A percentile compares a stretch with the other conserved stretches of the same genome.
Evolutionary conservation across 2,329 filamentous ascomycete genomes (phyloP).

Genomic region (Calonectria pseudoreteaudii): DNA sequence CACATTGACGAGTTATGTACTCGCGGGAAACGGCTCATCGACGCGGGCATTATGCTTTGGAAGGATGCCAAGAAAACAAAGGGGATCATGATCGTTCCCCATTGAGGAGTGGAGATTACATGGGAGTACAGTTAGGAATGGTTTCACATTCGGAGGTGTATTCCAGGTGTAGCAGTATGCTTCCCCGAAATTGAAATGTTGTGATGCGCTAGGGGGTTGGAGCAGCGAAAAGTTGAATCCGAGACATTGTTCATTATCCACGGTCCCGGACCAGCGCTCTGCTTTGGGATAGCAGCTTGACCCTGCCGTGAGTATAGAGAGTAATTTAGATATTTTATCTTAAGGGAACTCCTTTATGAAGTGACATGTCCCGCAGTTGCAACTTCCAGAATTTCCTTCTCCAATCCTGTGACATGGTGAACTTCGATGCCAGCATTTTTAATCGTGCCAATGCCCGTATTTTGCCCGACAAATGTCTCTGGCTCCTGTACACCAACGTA

Average conservation of each 20-base stretch:
- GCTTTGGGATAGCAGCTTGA: background rate
- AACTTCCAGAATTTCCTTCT: constrained; percentile 82
- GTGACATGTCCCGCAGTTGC: constrained; percentile 82
- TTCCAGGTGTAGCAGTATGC: background rate
- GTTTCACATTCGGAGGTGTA: background rate
- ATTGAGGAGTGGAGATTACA: constrained; percentile 6
- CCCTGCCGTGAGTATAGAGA: background rate
- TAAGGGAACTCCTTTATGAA: constrained; percentile 16
- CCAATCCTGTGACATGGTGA: constrained; percentile 78
- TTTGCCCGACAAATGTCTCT: constrained; percentile 87
- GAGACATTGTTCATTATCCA: background rate
- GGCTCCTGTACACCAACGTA: constrained; percentile 92
- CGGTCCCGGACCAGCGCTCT: background rate
- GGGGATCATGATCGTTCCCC: constrained; percentile 8
- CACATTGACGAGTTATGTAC: constrained; percentile 19
- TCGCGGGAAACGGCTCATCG: constrained; percentile 8
- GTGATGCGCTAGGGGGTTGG: background rate
- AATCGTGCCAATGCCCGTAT: constrained; percentile 78
- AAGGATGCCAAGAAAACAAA: background rate
- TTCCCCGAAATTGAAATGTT: background rate
- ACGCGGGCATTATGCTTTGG: constrained; percentile 18
- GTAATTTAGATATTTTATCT: background rate
- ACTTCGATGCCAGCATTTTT: constrained; percentile 80
- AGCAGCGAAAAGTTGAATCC: background rate
- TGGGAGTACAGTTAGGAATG: constrained; percentile 16